Evolutionary conservation across 148 eudicot genomes (phyloP).

Genomic region (Rhododendron simsii): DNA sequence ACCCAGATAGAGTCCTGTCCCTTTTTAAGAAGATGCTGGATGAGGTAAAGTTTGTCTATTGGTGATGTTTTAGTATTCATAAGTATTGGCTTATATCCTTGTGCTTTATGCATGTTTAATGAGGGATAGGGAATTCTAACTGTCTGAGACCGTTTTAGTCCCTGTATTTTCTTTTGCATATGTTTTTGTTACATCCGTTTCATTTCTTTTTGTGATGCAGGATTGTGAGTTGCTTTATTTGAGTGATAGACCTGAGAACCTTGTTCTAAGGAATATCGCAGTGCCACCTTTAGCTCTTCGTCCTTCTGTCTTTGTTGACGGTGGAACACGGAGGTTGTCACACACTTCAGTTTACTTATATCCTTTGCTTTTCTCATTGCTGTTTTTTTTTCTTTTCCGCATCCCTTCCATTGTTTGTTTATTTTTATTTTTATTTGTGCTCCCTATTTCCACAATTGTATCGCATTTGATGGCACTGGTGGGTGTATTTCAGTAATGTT

Average conservation of each 20-base stretch:
- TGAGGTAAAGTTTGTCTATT: constrained; percentile 39
- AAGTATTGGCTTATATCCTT: neutral
- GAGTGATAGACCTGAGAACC: constrained; percentile 83
- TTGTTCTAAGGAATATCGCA: constrained; percentile 54
- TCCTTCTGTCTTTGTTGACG: constrained; percentile 87
- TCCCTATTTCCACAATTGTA: neutral
- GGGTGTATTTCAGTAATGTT: neutral
- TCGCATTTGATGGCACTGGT: no score
- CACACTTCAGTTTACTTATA: neutral
- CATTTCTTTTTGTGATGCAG: constrained; percentile 40
- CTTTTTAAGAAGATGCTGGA: constrained; percentile 76
- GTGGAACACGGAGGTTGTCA: constrained; percentile 68
- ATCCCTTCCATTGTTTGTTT: neutral
- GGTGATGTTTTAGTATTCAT: neutral
- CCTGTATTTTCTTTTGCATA: constrained; percentile 3
- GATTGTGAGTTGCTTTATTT: constrained; percentile 85
- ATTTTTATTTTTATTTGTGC: neutral
- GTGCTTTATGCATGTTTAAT: neutral
- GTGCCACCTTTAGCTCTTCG: constrained; percentile 95
- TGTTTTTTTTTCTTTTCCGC: neutral
- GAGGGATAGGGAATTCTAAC: neutral
- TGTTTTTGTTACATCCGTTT: neutral
- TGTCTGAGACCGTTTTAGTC: neutral
- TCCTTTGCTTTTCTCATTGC: neutral
- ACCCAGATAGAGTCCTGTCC: constrained; percentile 55